Evolutionary conservation across 2,329 filamentous ascomycete genomes (phyloP).

Genomic region (Aspergillus udagawae): DNA sequence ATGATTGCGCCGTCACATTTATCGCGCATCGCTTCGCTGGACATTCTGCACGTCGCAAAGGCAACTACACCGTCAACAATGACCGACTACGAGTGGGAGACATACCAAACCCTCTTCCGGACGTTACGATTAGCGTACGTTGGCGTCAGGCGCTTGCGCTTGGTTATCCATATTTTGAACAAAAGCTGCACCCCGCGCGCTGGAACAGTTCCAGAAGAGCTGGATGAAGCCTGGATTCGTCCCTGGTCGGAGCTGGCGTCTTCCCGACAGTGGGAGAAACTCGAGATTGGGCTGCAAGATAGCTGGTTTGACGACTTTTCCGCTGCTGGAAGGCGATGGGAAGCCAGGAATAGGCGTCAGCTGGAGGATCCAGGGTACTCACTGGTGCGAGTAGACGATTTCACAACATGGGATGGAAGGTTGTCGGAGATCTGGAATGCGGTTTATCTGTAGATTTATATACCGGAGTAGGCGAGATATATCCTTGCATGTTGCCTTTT

Average conservation of each 20-base stretch:
- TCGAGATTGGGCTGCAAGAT: slow-evolving; percentile 2
- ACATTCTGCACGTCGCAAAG: slow-evolving; percentile 2
- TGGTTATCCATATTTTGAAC: slow-evolving; percentile 2
- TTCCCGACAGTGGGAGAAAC: slow-evolving; percentile 1
- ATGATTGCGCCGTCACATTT: slow-evolving; percentile 1
- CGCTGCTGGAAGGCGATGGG: background rate
- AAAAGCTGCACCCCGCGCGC: slow-evolving; percentile 2
- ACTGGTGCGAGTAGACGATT: slow-evolving; percentile 1
- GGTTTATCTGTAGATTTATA: background rate
- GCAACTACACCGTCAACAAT: background rate
- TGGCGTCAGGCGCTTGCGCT: background rate
- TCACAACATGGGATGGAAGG: slow-evolving; percentile 4
- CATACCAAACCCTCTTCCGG: slow-evolving; percentile 1
- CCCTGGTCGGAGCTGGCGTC: slow-evolving; percentile 2
- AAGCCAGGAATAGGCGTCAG: background rate
- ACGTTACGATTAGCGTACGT: background rate
- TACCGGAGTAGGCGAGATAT: background rate
- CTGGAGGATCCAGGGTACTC: background rate
- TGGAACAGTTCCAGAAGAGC: slow-evolving; percentile 1
- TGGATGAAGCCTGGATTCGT: slow-evolving; percentile 2
- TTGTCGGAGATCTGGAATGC: slow-evolving; percentile 3
- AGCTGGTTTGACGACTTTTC: slow-evolving; percentile 3
- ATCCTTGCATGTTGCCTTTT: background rate
- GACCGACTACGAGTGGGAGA: background rate
- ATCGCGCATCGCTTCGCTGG: background rate